These are phyloP conservation scores for Rhizopogon sp. DNA, from an alignment of 768 basidiomycete genomes.

Conservation along the genomic window DNA sequence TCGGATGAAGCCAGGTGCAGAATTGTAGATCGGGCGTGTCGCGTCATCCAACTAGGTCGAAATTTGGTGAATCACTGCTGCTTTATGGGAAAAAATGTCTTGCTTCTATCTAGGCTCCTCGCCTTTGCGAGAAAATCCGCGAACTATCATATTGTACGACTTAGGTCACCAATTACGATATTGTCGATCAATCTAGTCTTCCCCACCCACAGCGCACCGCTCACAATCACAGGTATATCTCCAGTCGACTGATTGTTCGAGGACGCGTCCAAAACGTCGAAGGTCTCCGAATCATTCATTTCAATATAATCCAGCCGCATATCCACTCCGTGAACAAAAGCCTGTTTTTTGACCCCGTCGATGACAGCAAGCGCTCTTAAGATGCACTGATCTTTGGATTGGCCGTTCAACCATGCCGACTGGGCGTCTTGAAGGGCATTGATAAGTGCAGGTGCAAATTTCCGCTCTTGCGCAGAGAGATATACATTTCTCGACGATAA, in stretches of 20 bases:
- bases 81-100: no score
- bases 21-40: no score
- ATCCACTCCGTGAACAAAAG: constrained; percentile 37
- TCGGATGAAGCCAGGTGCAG: background rate
- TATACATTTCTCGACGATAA: constrained; percentile 91
- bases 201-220: constrained; percentile 84
- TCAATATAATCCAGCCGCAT: constrained; percentile 81
- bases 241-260: constrained; percentile 22
- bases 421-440: constrained; percentile 61
- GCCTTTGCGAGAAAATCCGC: background rate
- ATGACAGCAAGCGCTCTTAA: constrained; percentile 39
- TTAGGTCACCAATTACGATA: constrained; percentile 60
- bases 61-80: no score
- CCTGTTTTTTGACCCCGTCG: constrained; percentile 23
- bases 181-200: constrained; percentile 93
- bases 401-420: constrained; percentile 46
- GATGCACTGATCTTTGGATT: constrained; percentile 47
- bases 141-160: constrained; percentile 3
- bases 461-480: constrained; percentile 58
- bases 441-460: constrained; percentile 59
- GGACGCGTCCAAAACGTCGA: constrained; percentile 50
- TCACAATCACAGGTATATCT: constrained; percentile 55
- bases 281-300: constrained; percentile 77
- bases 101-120: no score
- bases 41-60: no score